Base-by-base conservation (phyloP, 176 grass and related monocot species). In the Lolium perenne region DNA sequence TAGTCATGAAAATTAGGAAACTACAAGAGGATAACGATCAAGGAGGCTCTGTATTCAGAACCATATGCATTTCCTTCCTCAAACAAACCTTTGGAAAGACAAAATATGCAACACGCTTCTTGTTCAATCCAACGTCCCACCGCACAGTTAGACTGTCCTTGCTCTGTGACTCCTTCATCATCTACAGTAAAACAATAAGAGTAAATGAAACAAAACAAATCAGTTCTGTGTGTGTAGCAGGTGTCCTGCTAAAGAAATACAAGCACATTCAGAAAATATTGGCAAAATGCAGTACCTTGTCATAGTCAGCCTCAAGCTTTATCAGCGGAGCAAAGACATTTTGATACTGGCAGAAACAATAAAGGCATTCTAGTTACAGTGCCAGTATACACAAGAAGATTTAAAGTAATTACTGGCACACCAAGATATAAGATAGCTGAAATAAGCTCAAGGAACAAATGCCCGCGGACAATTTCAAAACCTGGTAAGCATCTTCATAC, bases 401-500 rank as follows among this genome's bases (percentile, higher is more conserved):
- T 79, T 48, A 41, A 21, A 47, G 38, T 82, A 54, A 62, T 7
- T 15, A 48, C 17, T 65, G 63, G 80, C 74, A 17, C 7, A 83
- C 43, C 21, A 68, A 56, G 41, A 60, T 79, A 82, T 12, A 46
- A 84, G 14, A 83, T 54, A 78, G 29, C 25, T 65, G 51, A 86
- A 49, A 49, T 71, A 83, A 77, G 62, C 38, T 87, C 54, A 84
- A 66, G 35, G 35, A 46, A 85, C 38, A 40, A 79, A 57, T 23
- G 26, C 12, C 15, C 3, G 38, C 0, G 41, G 7, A 81, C 68
- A 66, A 79, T 43, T 80, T 74, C 45, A 83, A 74, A 80, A 99
- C 97, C 97, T 99, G 97, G 84, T 99, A 99, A 83, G 97, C 97
- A 91, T 99, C 97, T 93, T 97, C 97, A 86, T 99, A 99, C 86